A percentile compares a stretch with the other conserved stretches of the same genome.
Conservation (phyloP, 768 basidiomycete genomes). For the Mycena rebaudengoi region DNA sequence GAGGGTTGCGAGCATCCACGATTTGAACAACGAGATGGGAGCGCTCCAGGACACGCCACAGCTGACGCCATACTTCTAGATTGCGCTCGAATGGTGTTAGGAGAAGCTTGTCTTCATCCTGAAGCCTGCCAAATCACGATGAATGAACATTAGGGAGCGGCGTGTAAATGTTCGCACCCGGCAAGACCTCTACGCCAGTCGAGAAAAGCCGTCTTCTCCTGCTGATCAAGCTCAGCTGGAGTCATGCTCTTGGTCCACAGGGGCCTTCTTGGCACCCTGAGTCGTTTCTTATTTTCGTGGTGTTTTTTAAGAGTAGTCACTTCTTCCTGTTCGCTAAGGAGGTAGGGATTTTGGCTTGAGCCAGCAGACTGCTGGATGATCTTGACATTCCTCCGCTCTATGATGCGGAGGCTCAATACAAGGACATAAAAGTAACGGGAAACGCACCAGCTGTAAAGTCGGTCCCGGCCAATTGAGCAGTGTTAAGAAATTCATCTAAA, state of each 20-base stretch:
- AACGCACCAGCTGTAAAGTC: constrained; percentile 93
- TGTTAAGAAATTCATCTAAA: constrained; percentile 94
- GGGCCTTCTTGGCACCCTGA: constrained; percentile 91
- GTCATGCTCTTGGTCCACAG: constrained; percentile 88
- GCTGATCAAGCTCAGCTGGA: constrained; percentile 79
- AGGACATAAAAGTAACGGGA: not conserved
- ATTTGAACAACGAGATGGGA: constrained; percentile 96
- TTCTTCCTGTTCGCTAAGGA: constrained; percentile 87
- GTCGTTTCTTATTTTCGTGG: constrained; percentile 70
- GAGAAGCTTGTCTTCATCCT: constrained; percentile 87
- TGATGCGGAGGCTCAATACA: constrained; percentile 10
- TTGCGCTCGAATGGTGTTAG: constrained; percentile 97
- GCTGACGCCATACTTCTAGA: constrained; percentile 97
- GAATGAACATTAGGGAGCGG: constrained; percentile 25
- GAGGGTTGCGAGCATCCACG: constrained; percentile 94
- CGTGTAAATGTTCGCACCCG: constrained; percentile 63
- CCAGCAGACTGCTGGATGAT: constrained; percentile 69
- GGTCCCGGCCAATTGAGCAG: constrained; percentile 92
- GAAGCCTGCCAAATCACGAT: constrained; percentile 61
- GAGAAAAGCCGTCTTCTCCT: constrained; percentile 90
- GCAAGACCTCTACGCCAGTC: constrained; percentile 94
- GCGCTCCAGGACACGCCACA: constrained; percentile 96
- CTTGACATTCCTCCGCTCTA: constrained; percentile 84
- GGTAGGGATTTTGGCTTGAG: constrained; percentile 80
- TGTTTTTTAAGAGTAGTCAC: constrained; percentile 77